Evolutionary conservation across 768 basidiomycete genomes (phyloP).

Genomic region (Boletales sp.): DNA sequence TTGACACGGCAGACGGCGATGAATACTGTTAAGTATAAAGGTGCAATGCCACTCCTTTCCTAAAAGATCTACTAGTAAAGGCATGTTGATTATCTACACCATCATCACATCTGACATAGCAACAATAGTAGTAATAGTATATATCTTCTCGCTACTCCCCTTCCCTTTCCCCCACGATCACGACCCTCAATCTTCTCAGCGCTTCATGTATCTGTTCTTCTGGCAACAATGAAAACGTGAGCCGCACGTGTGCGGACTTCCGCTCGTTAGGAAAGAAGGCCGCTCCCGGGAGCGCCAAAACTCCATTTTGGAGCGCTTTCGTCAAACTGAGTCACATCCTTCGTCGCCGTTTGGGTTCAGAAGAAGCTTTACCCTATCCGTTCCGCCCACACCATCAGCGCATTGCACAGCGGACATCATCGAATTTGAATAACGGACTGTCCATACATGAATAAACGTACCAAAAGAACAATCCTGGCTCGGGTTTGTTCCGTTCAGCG

Average conservation of each 20-base stretch:
- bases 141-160: slow-evolving; percentile 7
- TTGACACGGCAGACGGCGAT: slow-evolving; percentile 6
- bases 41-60: too few relatives aligned
- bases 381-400: neutral
- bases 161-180: slow-evolving; percentile 22
- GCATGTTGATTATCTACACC: too few relatives aligned
- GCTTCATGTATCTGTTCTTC: slow-evolving; percentile 68
- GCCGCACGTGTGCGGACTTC: slow-evolving; percentile 66
- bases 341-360: slow-evolving; percentile 29
- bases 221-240: slow-evolving; percentile 62
- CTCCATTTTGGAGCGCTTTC: slow-evolving; percentile 68
- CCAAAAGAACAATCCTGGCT: slow-evolving; percentile 87
- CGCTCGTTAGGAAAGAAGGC: slow-evolving; percentile 65
- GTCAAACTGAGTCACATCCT: slow-evolving; percentile 61
- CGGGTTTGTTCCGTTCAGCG: slow-evolving; percentile 62
- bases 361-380: slow-evolving; percentile 56
- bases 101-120: too few relatives aligned
- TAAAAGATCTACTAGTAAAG: too few relatives aligned
- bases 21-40: too few relatives aligned
- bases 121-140: neutral
- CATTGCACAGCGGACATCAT: neutral
- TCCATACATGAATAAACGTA: slow-evolving; percentile 27
- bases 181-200: slow-evolving; percentile 47
- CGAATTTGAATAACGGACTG: slow-evolving; percentile 5
- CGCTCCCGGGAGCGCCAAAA: slow-evolving; percentile 76